Conservation (phyloP, 495 filamentous ascomycete species). For the Penicillium cinerascens region DNA sequence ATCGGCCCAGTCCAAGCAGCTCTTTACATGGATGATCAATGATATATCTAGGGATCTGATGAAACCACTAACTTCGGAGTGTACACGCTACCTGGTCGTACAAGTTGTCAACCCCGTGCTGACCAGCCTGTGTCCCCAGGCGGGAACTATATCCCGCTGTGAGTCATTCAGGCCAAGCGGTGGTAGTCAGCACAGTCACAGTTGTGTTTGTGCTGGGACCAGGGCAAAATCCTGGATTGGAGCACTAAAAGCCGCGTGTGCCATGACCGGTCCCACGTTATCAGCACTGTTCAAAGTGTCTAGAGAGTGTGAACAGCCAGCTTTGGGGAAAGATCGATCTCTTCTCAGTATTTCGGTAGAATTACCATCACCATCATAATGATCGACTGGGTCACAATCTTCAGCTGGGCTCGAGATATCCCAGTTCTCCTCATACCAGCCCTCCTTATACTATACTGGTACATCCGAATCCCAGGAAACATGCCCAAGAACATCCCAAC, state of each 20-base stretch:
- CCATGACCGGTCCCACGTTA: neutral
- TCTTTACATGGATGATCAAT: neutral
- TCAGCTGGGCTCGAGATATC: conserved; percentile 1
- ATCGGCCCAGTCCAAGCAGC: neutral
- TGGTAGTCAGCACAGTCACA: conserved; percentile 11
- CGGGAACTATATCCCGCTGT: neutral
- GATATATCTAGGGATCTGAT: neutral
- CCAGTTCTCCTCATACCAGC: conserved; percentile 6
- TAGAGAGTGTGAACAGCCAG: neutral
- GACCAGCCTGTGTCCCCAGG: neutral
- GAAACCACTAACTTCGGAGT: neutral
- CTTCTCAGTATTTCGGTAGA: neutral
- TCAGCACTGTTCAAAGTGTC: neutral
- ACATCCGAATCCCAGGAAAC: conserved; percentile 19
- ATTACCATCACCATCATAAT: neutral
- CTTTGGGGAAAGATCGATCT: neutral
- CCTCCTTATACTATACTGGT: conserved; percentile 19
- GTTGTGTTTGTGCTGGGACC: neutral
- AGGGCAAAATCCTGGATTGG: neutral
- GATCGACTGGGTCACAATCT: conserved; percentile 1
- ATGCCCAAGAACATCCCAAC: conserved; percentile 28
- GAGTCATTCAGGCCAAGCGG: neutral
- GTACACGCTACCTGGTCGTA: neutral
- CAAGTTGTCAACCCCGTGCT: neutral
- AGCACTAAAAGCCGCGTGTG: neutral